Base-by-base conservation (phyloP, 768 basidiomycete genomes). In the Boletus pseudopeckii region DNA sequence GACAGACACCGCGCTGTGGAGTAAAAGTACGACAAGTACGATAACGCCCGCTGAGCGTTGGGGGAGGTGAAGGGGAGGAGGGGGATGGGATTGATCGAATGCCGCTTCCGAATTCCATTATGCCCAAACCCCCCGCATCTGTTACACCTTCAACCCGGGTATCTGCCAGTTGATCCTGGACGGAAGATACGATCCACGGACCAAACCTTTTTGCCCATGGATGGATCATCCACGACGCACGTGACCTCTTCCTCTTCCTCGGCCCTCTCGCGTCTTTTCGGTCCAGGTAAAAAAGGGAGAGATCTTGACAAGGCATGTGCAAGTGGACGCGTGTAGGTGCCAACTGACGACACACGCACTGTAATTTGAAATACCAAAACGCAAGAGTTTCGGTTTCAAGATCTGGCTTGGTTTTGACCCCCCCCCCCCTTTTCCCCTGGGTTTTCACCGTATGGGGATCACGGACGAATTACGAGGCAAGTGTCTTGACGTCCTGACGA, bases 331-430 rank as follows among this genome's bases (percentile, higher is more conserved):
- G 36, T 32, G 26, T 24, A 28, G 50, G 43, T 9, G 24, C 30
- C 28, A 28, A 45, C 38, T 11, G 11, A 44, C 18, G 28, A 9
- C 7, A 28, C 8, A 11, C n/a, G n/a, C 14, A 10, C 32, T 36
- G 7, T 32, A 36, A 63, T 62, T 62, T 62, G 57, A 62, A 62
- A 62, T 62, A 37, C 11, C 28, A 7, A 43, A 62, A 62, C 36
- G n/a, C 49, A 53, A 63, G 54, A 64, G 42, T 38, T 49, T 63
- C 58, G 57, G 15, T 8, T 38, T 7, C 9, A 11, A 9, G 28
- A 53, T 42, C 33, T 17, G 30, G 24, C 22, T 9, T 15, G 11
- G n/a, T 14, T 0, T 32, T n/a, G 28, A 26, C 34, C 50, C 33
- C 50, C 44, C 24, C 24, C 4, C 24, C 24, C 22, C 22, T 22